Percentiles rank a stretch among this genome's conserved stretches.
Evolutionary conservation across 306 rosid species (phyloP).

Genomic region (Lathyrus oleraceus): DNA sequence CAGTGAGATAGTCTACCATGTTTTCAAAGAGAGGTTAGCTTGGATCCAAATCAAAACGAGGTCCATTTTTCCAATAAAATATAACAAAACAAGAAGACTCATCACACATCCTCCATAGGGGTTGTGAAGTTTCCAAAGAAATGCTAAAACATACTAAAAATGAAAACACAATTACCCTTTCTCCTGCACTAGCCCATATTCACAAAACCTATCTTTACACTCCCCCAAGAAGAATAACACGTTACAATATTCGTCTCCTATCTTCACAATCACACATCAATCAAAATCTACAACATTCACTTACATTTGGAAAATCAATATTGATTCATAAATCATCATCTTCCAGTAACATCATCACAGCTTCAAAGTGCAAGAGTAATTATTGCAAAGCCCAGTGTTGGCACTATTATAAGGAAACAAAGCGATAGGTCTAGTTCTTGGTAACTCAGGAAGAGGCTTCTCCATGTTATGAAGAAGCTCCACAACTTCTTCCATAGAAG

Average conservation of each 20-base stretch:
- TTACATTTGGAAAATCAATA: background rate
- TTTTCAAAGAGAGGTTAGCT: background rate
- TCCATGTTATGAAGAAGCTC: constrained; percentile 60
- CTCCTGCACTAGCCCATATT: constrained; percentile 19
- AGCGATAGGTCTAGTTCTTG: constrained; percentile 63
- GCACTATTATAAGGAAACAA: constrained; percentile 70
- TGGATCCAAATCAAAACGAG: background rate
- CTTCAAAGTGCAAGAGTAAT: constrained; percentile 61
- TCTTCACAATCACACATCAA: constrained; percentile 9
- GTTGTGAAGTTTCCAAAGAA: constrained; percentile 14
- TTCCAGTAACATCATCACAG: background rate
- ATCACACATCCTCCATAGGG: constrained; percentile 1
- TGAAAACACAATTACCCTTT: constrained; percentile 13
- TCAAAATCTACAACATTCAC: constrained; percentile 15
- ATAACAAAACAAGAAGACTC: constrained; percentile 5
- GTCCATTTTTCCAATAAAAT: background rate
- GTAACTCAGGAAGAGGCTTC: constrained; percentile 63
- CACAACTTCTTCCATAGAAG: constrained; percentile 69
- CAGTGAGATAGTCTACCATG: background rate
- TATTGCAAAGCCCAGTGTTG: constrained; percentile 62
- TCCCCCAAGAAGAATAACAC: background rate
- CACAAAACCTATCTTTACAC: constrained; percentile 26
- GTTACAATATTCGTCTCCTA: constrained; percentile 1
- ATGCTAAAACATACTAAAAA: background rate
- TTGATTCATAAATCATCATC: background rate